Base-by-base conservation (phyloP, 2,329 filamentous ascomycete genomes). In the Alternaria novae-zelandiae region DNA sequence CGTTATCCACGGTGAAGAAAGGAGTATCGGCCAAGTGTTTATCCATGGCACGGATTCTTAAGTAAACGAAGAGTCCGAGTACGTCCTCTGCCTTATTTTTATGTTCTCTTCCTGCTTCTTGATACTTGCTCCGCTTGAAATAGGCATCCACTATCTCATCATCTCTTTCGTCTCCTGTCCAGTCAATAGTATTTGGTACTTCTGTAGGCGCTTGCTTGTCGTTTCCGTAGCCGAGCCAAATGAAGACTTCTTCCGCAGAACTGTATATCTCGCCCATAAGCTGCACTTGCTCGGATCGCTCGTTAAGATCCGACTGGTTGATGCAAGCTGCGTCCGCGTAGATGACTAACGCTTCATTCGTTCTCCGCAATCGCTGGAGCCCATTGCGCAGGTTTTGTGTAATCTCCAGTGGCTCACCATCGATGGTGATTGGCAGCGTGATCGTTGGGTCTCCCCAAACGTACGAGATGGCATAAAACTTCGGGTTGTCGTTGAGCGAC, bases 271-370 rank as follows among this genome's bases (percentile, higher is more conserved):
- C 54, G 6, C 56, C 36, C 68, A 67, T 70, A 3, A 63, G 30
- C 7, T 54, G 25, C 1, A 70, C 62, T 53, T 67, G 67, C 3
- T 58, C 4, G 3, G 26, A 50, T 5, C 49, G 17, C 50, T 70
- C 66, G 4, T 46, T 21, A 6, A 25, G n/a, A 41, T 69, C 51
- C 0, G 47, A 50, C 23, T 71, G 68, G 26, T 72, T 65, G 36
- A 72, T 66, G 26, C 66, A 70, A 2, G 61, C 36, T 32, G 64
- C 66, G 32, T 70, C 68, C 0, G 53, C 49, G 56, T 54, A 70
- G 2, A 65, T 20, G 6, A 53, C 12, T 12, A 54, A 28, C 0
- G n/a, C 6, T 5, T 50, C 20, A 12, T 53, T 21, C 13, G 20
- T 13, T 10, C 8, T 21, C n/a, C 57, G 56, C 5, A 60, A 28